Base-by-base conservation (phyloP, 768 basidiomycete genomes). In the Tubosaeta brunneosetosa region DNA sequence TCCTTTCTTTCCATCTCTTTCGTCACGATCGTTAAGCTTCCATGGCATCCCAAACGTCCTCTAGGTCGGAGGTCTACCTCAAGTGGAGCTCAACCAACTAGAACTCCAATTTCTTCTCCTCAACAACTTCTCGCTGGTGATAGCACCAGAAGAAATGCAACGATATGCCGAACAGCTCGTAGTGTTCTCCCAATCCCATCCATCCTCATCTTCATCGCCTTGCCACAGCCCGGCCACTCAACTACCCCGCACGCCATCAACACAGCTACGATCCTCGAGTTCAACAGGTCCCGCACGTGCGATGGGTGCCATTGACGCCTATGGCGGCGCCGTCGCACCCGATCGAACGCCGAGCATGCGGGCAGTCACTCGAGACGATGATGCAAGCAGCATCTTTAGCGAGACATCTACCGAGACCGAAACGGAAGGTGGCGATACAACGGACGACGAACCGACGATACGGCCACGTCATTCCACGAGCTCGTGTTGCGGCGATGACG, bases 31-130 rank as follows among this genome's bases (percentile, higher is more conserved):
- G 6, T 38, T 10, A 47, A 50, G 38, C 31, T 38, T 42, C 43
- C 40, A 19, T 6, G 31, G 29, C 47, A 43, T 47, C 46, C 5
- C 50, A 9, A 46, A 37, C 36, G 29, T 41, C 38, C 42, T 50
- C 9, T 61, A 94, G 93, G 95, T 99, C 55, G 97, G 97, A 40
- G 97, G 97, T 25, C 80, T 99, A 0, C 97, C 97, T 0, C 83
- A 91, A 52, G 76, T 85, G 33, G 92, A 95, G 66, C 82, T 99
- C 46, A 98, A 99, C 69, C 91, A 94, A 63, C 84, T 99, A 47
- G 97, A 99, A 65, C 84, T 99, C 1, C 97, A 98, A 59, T 99
- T 99, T 67, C 78, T 98, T 6, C 85, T 98, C 6, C 80, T 98
- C 8, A 99, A 98, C 70, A 91, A 98, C 73, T 99, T 99, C 65